These are phyloP conservation scores for Neodidymelliopsis sp. DNA, from an alignment of 2,329 filamentous ascomycete genomes.

Conservation along the genomic window DNA sequence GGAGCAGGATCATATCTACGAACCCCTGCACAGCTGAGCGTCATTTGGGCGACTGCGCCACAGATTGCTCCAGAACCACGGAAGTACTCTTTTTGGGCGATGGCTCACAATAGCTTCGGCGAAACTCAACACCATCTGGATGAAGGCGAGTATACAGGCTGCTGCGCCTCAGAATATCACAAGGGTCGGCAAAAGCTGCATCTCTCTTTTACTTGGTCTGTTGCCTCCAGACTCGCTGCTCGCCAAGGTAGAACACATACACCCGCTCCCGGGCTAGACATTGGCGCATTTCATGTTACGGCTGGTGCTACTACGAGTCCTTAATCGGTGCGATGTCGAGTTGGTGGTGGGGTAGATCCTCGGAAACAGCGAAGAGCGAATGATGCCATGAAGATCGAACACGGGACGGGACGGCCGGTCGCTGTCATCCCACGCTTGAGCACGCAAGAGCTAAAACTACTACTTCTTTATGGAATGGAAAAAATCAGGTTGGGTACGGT, in stretches of 20 bases:
- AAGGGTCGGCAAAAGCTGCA: not conserved
- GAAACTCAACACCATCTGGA: constrained; percentile 7
- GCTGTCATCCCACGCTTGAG: not conserved
- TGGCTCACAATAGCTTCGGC: constrained; percentile 12
- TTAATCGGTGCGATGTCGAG: constrained; percentile 10
- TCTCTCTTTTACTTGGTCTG: not conserved
- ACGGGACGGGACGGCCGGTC: constrained; percentile 11
- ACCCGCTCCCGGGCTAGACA: not conserved
- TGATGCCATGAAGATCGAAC: constrained; percentile 5
- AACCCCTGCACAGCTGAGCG: constrained; percentile 15
- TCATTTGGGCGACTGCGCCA: constrained; percentile 17
- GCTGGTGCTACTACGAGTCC: not conserved
- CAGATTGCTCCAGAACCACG: constrained; percentile 16
- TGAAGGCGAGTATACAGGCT: constrained; percentile 2
- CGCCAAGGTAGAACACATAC: not conserved
- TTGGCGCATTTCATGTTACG: not conserved
- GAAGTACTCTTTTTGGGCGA: not conserved
- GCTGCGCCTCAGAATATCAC: constrained; percentile 2
- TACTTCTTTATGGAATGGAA: not conserved
- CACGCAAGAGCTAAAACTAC: constrained; percentile 9
- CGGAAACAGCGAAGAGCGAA: constrained; percentile 12
- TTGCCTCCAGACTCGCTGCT: not conserved
- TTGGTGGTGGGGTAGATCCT: constrained; percentile 14
- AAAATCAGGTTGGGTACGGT: not conserved
- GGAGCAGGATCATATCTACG: constrained; percentile 11